Percentiles rank a stretch among this genome's conserved stretches.
Conservation (phyloP, 2,329 filamentous ascomycete species). For the Fusarium poae region DNA sequence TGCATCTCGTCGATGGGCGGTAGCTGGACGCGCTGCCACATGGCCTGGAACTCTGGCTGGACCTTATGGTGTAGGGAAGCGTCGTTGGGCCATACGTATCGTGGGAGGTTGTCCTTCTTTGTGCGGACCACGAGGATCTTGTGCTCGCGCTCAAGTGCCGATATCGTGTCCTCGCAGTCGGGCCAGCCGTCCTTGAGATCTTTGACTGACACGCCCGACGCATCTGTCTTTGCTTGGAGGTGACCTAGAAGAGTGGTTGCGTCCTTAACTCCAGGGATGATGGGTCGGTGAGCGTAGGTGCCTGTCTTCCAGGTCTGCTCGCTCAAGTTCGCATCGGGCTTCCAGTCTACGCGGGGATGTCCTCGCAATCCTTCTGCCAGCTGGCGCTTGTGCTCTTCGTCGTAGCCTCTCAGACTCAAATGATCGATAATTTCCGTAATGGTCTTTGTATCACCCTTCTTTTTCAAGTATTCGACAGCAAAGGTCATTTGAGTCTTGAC, state of each 20-base stretch:
- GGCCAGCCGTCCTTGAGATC: slow-evolving; percentile 98
- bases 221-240: slow-evolving; percentile 84
- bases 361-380: slow-evolving; percentile 77
- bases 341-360: slow-evolving; percentile 71
- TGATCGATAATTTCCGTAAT: slow-evolving; percentile 85
- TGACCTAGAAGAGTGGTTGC: slow-evolving; percentile 82
- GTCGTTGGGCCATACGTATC: slow-evolving; percentile 91
- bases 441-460: slow-evolving; percentile 75
- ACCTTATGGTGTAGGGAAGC: slow-evolving; percentile 79
- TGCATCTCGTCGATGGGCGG: slow-evolving; percentile 83
- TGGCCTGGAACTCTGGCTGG: slow-evolving; percentile 83
- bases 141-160: slow-evolving; percentile 80
- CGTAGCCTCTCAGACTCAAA: slow-evolving; percentile 75
- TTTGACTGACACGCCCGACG: slow-evolving; percentile 84
- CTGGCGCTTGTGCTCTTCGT: slow-evolving; percentile 71
- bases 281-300: slow-evolving; percentile 85
- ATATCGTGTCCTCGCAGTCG: slow-evolving; percentile 82
- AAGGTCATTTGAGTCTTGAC: slow-evolving; percentile 90
- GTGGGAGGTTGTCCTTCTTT: slow-evolving; percentile 90
- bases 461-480: slow-evolving; percentile 85
- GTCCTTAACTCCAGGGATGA: slow-evolving; percentile 82
- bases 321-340: slow-evolving; percentile 69
- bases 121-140: slow-evolving; percentile 88
- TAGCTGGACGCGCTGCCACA: slow-evolving; percentile 86
- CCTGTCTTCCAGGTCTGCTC: slow-evolving; percentile 76